phyloP scores from a whole-genome alignment of 1,284 basidiomycete genomes.

The Ceratobasidium theobromae region DNA sequence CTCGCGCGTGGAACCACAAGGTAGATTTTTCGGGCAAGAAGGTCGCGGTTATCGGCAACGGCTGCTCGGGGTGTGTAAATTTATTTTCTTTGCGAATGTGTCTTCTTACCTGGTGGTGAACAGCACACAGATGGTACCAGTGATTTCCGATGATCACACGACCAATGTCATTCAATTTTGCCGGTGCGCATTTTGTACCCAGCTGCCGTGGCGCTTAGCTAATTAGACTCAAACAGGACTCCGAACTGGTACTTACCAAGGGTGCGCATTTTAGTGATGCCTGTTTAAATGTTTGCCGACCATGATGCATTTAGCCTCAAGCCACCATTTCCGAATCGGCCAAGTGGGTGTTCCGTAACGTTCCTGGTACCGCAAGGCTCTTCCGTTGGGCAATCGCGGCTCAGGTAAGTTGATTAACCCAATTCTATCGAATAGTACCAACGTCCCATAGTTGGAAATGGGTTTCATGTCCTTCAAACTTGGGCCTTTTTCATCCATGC shows the following conservation, averaged over 20 bases:
- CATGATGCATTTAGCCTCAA: no score
- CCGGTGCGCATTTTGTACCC: no score
- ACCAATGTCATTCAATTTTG: conserved; percentile 43
- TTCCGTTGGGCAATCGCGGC: conserved; percentile 8
- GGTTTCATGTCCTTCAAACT: no score
- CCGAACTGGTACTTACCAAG: conserved; percentile 53
- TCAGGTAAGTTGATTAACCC: background rate
- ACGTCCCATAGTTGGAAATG: no score
- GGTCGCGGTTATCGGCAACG: conserved; percentile 57
- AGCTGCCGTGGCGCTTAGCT: no score
- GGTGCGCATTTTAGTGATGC: conserved; percentile 40
- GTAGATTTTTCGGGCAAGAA: background rate
- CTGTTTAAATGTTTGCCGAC: background rate
- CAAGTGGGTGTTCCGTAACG: conserved; percentile 18
- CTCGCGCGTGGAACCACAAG: conserved; percentile 7
- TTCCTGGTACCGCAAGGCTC: background rate
- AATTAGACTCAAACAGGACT: no score
- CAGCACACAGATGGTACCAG: conserved; percentile 48
- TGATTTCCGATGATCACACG: conserved; percentile 8
- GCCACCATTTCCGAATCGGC: background rate
- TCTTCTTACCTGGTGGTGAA: background rate
- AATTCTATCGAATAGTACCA: background rate
- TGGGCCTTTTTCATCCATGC: no score
- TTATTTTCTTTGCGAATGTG: background rate
- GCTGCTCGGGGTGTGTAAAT: conserved; percentile 44